phyloP scores from a whole-genome alignment of 129 eudicot species.

The Artemisia argyi region DNA sequence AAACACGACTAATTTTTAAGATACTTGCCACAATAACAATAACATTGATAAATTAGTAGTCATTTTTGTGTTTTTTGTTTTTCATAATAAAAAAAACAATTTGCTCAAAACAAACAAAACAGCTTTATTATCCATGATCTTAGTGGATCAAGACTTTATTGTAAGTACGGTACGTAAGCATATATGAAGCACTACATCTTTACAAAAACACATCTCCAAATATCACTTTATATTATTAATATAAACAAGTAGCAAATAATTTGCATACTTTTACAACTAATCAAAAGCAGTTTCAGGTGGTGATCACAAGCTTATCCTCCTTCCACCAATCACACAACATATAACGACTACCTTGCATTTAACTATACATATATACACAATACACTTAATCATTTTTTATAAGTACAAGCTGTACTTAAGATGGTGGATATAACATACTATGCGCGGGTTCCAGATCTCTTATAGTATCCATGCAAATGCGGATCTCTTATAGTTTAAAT shows the following conservation, averaged over 20 bases:
- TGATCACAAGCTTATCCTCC: conserved; percentile 16
- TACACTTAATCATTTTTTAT: too few species aligned
- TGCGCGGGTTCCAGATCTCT: too few species aligned
- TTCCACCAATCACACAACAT: conserved; percentile 6
- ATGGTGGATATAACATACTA: too few species aligned
- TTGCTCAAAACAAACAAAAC: conserved; percentile 30
- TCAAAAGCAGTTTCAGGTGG: neutral
- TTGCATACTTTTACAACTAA: neutral
- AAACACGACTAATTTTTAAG: too few species aligned
- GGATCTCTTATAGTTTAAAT: too few species aligned
- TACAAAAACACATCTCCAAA: conserved; percentile 4
- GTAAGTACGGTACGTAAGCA: conserved; percentile 31
- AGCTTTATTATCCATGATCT: conserved; percentile 31
- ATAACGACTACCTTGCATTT: neutral
- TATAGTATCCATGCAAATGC: too few species aligned
- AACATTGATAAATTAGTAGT: conserved; percentile 13
- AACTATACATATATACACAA: neutral
- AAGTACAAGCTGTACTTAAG: too few species aligned
- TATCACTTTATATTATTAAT: conserved; percentile 1
- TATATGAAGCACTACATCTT: conserved; percentile 13
- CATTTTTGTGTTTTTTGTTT: neutral
- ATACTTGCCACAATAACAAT: too few species aligned
- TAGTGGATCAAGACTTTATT: conserved; percentile 37
- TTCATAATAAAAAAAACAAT: neutral
- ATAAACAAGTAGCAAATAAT: neutral